These are phyloP conservation scores for Marchantia paleacea DNA, from an alignment of 225 moss, liverwort and hornwort genomes.

Conservation along the genomic window DNA sequence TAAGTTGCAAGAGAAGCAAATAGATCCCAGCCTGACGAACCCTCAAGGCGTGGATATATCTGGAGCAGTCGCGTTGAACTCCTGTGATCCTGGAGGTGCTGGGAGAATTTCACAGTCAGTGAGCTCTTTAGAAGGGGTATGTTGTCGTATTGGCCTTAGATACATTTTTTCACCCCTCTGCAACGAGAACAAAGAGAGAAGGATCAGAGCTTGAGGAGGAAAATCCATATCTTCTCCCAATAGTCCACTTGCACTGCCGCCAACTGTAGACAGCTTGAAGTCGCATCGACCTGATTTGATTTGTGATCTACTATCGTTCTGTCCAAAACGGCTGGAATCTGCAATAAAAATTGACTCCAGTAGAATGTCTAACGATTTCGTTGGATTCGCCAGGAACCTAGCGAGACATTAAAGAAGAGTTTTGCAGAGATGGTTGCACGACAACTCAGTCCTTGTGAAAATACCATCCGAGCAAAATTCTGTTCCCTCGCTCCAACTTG, in stretches of 20 bases:
- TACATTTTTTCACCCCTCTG: too few species aligned
- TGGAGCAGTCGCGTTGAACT: not conserved
- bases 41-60: not conserved
- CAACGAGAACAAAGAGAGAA: too few species aligned
- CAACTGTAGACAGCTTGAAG: not conserved
- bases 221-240: too few species aligned
- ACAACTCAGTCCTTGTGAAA: not conserved
- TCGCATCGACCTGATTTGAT: not conserved
- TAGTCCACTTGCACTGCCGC: too few species aligned
- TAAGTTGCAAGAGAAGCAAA: not conserved
- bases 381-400: not conserved
- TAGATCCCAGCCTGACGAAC: not conserved
- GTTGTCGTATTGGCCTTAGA: not conserved
- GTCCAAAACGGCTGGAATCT: not conserved
- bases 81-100: not conserved
- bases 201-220: not conserved
- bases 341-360: not conserved
- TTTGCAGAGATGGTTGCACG: not conserved
- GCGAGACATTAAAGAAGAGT: not conserved
- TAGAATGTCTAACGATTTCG: not conserved
- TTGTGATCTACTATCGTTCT: not conserved
- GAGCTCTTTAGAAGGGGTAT: conserved; percentile 15
- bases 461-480: not conserved
- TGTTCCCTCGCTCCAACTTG: not conserved
- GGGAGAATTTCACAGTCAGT: not conserved